Evolutionary conservation across 495 filamentous ascomycete genomes (phyloP).

Genomic region (Penicillium soppii): DNA sequence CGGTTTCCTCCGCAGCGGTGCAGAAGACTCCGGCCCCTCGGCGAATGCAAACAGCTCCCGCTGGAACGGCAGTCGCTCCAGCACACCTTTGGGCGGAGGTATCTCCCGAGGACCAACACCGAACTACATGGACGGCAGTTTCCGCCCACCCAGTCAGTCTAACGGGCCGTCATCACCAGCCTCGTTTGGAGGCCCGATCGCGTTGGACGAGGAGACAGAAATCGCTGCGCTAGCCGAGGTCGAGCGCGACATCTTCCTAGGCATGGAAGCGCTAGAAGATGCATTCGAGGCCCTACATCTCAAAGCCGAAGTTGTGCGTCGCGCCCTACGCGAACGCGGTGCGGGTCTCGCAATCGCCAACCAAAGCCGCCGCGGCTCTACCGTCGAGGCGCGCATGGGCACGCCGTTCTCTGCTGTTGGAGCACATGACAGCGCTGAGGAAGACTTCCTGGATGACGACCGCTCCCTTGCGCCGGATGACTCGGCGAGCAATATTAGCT

Average conservation of each 20-base stretch:
- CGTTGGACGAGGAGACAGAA: slow-evolving; percentile 91
- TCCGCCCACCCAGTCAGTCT: slow-evolving; percentile 41
- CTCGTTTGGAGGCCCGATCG: slow-evolving; percentile 65
- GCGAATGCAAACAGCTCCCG: slow-evolving; percentile 16
- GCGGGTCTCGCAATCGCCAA: slow-evolving; percentile 76
- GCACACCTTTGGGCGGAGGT: slow-evolving; percentile 41
- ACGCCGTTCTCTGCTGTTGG: slow-evolving; percentile 53
- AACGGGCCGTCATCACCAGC: slow-evolving; percentile 34
- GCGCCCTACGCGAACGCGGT: slow-evolving; percentile 72
- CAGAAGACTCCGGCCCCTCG: slow-evolving; percentile 57
- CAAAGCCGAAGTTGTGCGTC: slow-evolving; percentile 79
- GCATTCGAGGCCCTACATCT: slow-evolving; percentile 90
- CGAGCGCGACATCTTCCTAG: slow-evolving; percentile 87
- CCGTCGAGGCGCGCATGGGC: slow-evolving; percentile 53
- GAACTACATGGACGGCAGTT: slow-evolving; percentile 33
- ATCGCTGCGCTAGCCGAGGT: slow-evolving; percentile 86
- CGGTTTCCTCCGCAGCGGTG: slow-evolving; percentile 94
- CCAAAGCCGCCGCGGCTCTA: slow-evolving; percentile 63
- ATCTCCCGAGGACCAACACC: slow-evolving; percentile 43
- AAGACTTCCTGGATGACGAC: slow-evolving; percentile 57
- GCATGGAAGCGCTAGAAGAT: slow-evolving; percentile 93
- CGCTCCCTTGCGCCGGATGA: slow-evolving; percentile 71
- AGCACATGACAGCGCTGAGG: slow-evolving; percentile 54
- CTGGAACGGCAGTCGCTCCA: slow-evolving; percentile 42
- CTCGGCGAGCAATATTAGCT: slow-evolving; percentile 84